Evolutionary conservation across 495 filamentous ascomycete genomes (phyloP).

Genomic region (Xeromyces bisporus): DNA sequence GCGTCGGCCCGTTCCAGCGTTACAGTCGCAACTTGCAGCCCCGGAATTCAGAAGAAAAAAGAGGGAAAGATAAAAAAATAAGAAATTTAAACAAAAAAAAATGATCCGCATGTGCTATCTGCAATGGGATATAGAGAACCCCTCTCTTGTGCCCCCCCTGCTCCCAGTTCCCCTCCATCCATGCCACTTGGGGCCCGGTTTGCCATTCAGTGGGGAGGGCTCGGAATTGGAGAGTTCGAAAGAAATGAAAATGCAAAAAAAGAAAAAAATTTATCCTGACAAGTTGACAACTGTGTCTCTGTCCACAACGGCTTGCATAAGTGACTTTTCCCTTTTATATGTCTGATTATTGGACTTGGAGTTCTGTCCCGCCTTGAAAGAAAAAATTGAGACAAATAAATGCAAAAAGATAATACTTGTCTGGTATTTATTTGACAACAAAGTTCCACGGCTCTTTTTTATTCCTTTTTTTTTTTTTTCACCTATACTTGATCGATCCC

Average conservation of each 20-base stretch:
- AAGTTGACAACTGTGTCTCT: slow-evolving; percentile 22
- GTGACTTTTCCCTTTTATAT: slow-evolving; percentile 19
- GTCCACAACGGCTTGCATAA: slow-evolving; percentile 26
- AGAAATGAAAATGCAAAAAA: slow-evolving; percentile 10
- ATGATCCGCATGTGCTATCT: slow-evolving; percentile 27
- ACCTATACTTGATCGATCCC: no score
- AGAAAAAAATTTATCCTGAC: slow-evolving; percentile 12
- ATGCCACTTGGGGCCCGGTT: slow-evolving; percentile 15
- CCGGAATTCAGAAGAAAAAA: no score
- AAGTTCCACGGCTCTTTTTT: no score
- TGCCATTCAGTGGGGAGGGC: no score
- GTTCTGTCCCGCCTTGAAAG: slow-evolving; percentile 19
- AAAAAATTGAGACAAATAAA: no score
- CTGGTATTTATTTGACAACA: no score
- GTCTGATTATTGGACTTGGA: slow-evolving; percentile 26
- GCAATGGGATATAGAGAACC: neutral
- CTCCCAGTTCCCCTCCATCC: no score
- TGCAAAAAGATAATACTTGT: slow-evolving; percentile 5
- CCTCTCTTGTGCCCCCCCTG: no score
- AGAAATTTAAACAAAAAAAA: slow-evolving; percentile 7
- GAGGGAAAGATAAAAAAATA: neutral
- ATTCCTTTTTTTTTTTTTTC: no score
- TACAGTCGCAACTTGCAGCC: no score
- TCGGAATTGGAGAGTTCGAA: slow-evolving; percentile 13
- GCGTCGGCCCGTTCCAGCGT: slow-evolving; percentile 34